Evolutionary conservation across 83 land plant species (phyloP).

Genomic region (Diphasiastrum complanatum): DNA sequence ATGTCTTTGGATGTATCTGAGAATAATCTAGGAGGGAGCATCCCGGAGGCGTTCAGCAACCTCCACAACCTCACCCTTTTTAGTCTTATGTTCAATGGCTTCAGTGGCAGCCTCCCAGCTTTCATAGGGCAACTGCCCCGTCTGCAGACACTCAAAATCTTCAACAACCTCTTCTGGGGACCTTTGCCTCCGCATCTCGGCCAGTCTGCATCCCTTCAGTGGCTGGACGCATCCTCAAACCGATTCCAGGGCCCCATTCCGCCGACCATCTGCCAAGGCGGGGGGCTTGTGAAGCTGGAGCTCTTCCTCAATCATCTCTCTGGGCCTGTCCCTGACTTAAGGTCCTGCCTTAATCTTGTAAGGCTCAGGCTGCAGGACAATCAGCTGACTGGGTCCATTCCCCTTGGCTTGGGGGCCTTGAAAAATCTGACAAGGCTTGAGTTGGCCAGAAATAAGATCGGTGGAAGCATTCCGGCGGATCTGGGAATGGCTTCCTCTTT

Average conservation of each 20-base stretch:
- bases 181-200: slow-evolving; percentile 52
- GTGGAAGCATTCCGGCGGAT: no score
- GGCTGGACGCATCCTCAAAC: slow-evolving; percentile 47
- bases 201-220: slow-evolving; percentile 30
- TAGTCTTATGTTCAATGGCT: slow-evolving; percentile 44
- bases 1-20: slow-evolving; percentile 61
- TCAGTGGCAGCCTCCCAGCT: slow-evolving; percentile 45
- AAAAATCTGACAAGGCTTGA: not conserved
- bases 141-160: slow-evolving; percentile 54
- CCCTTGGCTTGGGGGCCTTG: not conserved
- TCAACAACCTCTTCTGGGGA: slow-evolving; percentile 55
- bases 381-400: not conserved
- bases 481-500: no score
- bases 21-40: slow-evolving; percentile 48
- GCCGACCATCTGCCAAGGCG: slow-evolving; percentile 37
- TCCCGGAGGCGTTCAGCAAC: slow-evolving; percentile 41
- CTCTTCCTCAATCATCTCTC: slow-evolving; percentile 54
- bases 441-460: no score
- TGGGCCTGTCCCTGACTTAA: slow-evolving; percentile 42
- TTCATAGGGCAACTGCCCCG: slow-evolving; percentile 48
- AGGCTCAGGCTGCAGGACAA: not conserved
- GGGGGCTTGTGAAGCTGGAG: slow-evolving; percentile 51
- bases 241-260: slow-evolving; percentile 57
- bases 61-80: slow-evolving; percentile 43
- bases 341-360: not conserved